A percentile compares a stretch with the other conserved stretches of the same genome.
These are phyloP conservation scores for Tuber aestivum DNA, from an alignment of 495 filamentous ascomycete species.

Conservation along the genomic window DNA sequence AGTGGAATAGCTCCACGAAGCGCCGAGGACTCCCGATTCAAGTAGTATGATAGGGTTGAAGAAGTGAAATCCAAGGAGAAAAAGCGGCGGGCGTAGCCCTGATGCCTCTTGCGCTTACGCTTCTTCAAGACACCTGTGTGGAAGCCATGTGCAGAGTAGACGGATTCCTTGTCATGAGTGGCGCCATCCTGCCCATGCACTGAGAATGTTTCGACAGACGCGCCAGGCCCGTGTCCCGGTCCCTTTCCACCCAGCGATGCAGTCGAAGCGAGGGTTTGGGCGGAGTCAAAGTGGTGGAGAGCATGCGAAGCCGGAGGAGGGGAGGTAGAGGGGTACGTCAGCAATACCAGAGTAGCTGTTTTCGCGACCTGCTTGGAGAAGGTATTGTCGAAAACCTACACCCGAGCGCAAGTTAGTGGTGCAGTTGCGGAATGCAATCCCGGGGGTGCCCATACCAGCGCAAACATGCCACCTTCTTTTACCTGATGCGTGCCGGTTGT, in stretches of 20 bases:
- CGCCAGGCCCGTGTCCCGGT: conserved; percentile 45
- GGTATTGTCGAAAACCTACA: conserved; percentile 83
- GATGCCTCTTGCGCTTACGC: conserved; percentile 82
- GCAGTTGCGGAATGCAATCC: not conserved
- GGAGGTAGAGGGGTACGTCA: conserved; percentile 81
- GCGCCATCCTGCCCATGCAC: conserved; percentile 46
- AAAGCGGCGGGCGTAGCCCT: conserved; percentile 86
- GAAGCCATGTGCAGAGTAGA: conserved; percentile 48
- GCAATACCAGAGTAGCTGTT: conserved; percentile 84
- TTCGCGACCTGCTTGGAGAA: conserved; percentile 95
- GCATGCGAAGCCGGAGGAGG: conserved; percentile 75
- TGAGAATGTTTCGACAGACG: conserved; percentile 54
- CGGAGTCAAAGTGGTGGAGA: conserved; percentile 53
- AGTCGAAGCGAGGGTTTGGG: conserved; percentile 43
- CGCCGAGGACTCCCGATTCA: conserved; percentile 82
- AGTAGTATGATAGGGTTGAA: conserved; percentile 90
- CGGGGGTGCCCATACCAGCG: conserved; percentile 50
- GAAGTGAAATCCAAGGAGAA: conserved; percentile 91
- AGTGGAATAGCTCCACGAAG: conserved; percentile 88
- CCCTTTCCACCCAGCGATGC: conserved; percentile 34
- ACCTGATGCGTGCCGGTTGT: conserved; percentile 85
- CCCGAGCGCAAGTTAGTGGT: conserved; percentile 2
- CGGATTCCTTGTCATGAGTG: conserved; percentile 40
- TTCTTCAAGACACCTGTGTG: conserved; percentile 81
- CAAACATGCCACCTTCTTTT: conserved; percentile 81